These are phyloP conservation scores for Triticum timopheevii DNA, from an alignment of 176 grass and related monocot genomes.

Conservation along the genomic window DNA sequence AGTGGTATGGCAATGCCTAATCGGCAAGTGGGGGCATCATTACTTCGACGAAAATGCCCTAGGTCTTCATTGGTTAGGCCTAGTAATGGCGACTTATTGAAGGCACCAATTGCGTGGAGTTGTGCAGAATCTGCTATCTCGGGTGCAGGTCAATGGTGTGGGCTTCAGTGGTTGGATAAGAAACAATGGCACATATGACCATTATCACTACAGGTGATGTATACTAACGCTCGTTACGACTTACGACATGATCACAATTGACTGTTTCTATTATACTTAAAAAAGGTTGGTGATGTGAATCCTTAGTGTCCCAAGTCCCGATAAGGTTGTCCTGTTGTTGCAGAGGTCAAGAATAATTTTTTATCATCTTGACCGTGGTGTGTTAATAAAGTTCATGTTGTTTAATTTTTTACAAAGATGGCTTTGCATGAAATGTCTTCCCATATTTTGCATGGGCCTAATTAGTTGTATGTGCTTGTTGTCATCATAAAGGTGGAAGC, in stretches of 20 bases:
- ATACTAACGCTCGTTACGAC: neutral
- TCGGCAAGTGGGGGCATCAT: neutral
- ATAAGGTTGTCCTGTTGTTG: neutral
- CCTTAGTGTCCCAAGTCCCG: neutral
- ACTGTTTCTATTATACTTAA: neutral
- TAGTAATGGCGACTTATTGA: neutral
- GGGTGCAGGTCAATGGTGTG: neutral
- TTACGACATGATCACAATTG: neutral
- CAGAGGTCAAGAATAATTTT: neutral
- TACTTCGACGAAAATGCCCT: neutral
- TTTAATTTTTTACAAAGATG: neutral
- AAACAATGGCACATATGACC: neutral
- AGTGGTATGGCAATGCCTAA: neutral
- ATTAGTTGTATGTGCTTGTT: neutral
- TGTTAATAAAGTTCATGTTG: neutral
- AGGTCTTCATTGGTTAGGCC: neutral
- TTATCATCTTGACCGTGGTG: neutral
- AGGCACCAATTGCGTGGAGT: neutral
- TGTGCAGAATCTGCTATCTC: neutral
- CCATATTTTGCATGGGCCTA: neutral
- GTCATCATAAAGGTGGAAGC: neutral
- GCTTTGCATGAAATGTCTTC: neutral
- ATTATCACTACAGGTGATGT: neutral
- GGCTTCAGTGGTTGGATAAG: neutral
- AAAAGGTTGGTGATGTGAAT: neutral